Evolutionary conservation across 2,329 filamentous ascomycete genomes (phyloP).

Genomic region (Trichoderma breve): DNA sequence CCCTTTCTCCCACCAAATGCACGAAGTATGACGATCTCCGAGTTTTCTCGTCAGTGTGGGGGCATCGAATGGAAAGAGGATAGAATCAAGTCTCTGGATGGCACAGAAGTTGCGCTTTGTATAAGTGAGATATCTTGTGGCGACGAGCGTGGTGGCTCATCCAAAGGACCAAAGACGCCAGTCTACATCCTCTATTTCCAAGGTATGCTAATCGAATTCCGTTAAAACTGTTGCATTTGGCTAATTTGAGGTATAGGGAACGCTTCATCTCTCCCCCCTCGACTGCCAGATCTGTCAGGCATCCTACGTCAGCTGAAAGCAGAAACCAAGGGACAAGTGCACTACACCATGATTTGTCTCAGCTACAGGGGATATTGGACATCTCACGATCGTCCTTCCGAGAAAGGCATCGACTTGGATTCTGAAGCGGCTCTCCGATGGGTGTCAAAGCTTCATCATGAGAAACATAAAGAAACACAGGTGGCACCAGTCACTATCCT

Average conservation of each 20-base stretch:
- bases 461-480: constrained; percentile 21
- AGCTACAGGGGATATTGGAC: constrained; percentile 77
- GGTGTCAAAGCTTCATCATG: constrained; percentile 48
- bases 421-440: constrained; percentile 62
- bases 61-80: constrained; percentile 68
- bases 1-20: constrained; percentile 71
- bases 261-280: constrained; percentile 56
- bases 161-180: constrained; percentile 25
- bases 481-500: constrained; percentile 50
- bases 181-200: constrained; percentile 59
- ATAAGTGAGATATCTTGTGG: constrained; percentile 43
- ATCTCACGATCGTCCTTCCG: constrained; percentile 67
- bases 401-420: constrained; percentile 68
- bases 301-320: constrained; percentile 48
- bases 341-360: constrained; percentile 53
- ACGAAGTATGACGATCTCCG: constrained; percentile 62
- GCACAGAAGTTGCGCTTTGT: constrained; percentile 62
- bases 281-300: constrained; percentile 55
- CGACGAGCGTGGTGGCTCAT: constrained; percentile 5
- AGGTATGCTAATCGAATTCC: constrained; percentile 36
- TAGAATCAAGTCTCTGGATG: constrained; percentile 59
- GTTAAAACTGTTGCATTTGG: not conserved
- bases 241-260: constrained; percentile 45
- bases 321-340: constrained; percentile 30
- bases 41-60: constrained; percentile 59